Conservation (phyloP, 805 yeast species). For the Nakazawaea sp. region DNA sequence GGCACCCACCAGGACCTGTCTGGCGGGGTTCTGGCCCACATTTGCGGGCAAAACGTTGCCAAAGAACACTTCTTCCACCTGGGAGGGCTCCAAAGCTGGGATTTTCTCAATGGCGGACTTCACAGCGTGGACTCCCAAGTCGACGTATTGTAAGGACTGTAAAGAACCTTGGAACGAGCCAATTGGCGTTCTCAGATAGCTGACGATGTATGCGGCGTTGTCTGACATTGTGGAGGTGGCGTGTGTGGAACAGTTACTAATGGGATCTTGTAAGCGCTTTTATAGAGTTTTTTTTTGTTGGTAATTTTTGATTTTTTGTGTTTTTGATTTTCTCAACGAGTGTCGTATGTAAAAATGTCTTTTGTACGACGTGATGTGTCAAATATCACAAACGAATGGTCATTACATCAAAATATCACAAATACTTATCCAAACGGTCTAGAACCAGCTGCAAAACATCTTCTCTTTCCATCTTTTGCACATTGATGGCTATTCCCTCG, state of each 20-base stretch:
- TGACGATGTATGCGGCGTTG: slow-evolving; percentile 72
- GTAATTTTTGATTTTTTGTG: no score
- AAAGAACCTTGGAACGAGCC: slow-evolving; percentile 90
- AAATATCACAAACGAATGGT: background rate
- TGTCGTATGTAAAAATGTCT: no score
- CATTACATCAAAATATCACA: background rate
- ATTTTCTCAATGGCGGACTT: slow-evolving; percentile 79
- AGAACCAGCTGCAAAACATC: slow-evolving; percentile 3
- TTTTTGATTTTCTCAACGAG: no score
- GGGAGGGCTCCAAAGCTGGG: slow-evolving; percentile 69
- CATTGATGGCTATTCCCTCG: slow-evolving; percentile 15
- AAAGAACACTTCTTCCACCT: slow-evolving; percentile 84
- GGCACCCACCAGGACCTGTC: slow-evolving; percentile 91
- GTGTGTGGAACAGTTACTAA: no score
- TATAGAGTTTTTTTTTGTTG: no score
- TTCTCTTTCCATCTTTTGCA: background rate
- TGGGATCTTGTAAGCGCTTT: no score
- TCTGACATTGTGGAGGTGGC: no score
- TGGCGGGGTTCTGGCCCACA: slow-evolving; percentile 96
- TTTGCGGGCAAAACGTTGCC: slow-evolving; percentile 93
- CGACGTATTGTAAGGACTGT: slow-evolving; percentile 68
- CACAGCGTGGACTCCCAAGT: slow-evolving; percentile 90
- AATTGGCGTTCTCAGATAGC: slow-evolving; percentile 91
- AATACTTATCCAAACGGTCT: background rate
- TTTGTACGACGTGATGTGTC: no score